Evolutionary conservation across 495 filamentous ascomycete species (phyloP), one percentile per base, ranked within the genome.

Genomic region (Neurospora tetraspora): DNA sequence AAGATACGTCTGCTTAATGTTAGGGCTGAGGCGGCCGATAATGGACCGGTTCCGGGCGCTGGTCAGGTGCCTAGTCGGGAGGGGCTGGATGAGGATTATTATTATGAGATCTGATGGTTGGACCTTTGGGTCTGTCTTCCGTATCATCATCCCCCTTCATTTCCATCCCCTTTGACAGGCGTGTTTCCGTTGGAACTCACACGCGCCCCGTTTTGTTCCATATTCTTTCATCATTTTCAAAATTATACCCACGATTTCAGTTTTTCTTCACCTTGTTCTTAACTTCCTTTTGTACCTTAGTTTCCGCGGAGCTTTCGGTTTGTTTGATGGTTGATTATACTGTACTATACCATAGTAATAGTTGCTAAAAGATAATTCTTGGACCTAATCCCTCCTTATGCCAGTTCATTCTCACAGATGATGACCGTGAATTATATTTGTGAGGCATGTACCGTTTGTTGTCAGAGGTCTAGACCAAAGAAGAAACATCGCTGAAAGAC

Each of bases 1-100:
- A 97, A 97, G 85, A 97, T 99, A 71, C 85, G 96, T 40, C 79
- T 99, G 74, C 83, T 99, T 72, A 99, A 99, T 82, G 92, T 99
- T 45, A 85, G 93, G 72, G 91, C 97, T 80, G 93, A 97, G 77
- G 92, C 92, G 70, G 87, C 86, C 71, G 86, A 89, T 74, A 80
- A 85, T 40, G 87, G 84, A 38, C 88, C 86, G 27, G 83, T 81
- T 53, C 81, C 83, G 18, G 85, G 82, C 40, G 81, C 80, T 2
- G 86, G 86, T 38, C 80, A 82, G 45, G 83, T 91, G 73, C 90
- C 90, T 1, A 84, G 85, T 69, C 81, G 90, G 73, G 88, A 89
- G 72, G 89, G 84, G 34, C 78, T 91, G 65, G 86, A 91, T 79
- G 90, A 91, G 73, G 88, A 92, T 78, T 92, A 91, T 77, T 92